Percentiles rank a stretch among this genome's conserved stretches.
Evolutionary conservation across 164 flowering plant species (phyloP).

Genomic region (Vitis cinerea): DNA sequence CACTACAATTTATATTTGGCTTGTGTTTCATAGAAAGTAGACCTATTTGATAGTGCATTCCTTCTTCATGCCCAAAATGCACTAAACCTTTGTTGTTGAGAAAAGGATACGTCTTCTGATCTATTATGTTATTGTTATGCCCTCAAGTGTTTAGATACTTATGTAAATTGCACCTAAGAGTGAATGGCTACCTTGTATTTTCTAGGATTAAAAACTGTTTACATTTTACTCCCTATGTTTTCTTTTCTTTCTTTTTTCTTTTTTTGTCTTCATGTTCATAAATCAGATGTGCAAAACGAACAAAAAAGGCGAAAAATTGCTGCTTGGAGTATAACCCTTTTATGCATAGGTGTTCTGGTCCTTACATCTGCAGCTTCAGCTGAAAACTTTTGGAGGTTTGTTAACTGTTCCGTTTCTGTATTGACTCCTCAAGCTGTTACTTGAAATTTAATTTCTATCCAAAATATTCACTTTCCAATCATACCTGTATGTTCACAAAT

Average conservation of each 20-base stretch:
- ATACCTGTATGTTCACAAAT: not conserved
- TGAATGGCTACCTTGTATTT: not conserved
- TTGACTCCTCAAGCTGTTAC: not conserved
- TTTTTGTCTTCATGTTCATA: not conserved
- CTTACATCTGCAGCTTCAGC: conserved; percentile 33
- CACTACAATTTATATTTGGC: no score
- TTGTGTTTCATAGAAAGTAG: no score
- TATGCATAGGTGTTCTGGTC: conserved; percentile 31
- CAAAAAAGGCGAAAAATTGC: conserved; percentile 30
- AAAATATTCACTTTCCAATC: not conserved
- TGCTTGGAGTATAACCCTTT: conserved; percentile 28
- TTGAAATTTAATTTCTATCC: not conserved
- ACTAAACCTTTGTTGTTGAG: no score
- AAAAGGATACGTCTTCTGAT: no score
- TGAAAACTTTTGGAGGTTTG: conserved; percentile 29
- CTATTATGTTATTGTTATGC: no score
- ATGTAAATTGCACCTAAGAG: not conserved
- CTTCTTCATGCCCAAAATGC: no score
- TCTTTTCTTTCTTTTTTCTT: not conserved
- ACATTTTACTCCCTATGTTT: no score
- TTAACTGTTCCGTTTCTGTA: not conserved
- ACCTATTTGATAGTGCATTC: no score
- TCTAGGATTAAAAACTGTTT: not conserved
- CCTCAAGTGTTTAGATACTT: no score
- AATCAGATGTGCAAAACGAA: conserved; percentile 21